Evolutionary conservation across 371 early-diverging fungal species (phyloP), one percentile per base, ranked within the genome.

Genomic region (Rhizopus arrhizus): DNA sequence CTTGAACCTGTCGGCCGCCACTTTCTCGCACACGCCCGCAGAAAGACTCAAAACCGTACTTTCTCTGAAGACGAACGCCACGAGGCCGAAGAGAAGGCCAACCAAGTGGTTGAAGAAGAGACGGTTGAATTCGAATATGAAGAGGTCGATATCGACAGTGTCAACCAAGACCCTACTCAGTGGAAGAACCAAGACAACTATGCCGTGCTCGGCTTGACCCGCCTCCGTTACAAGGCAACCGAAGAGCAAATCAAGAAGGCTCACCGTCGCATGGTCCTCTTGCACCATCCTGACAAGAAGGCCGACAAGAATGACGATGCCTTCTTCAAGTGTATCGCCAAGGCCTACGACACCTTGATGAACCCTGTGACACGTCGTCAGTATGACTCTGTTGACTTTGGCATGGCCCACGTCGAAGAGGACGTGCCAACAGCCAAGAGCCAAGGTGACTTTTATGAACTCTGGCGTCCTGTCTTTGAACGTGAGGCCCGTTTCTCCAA

Each of bases 321-420:
- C 32, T 95, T 95, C 86, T 98, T 97, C 92, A 98, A 98, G 87
- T 98, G 99, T 80, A 90, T 97, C 65, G 95, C 96, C 70, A 96
- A 96, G 84, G 99, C 99, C 16, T 92, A 89, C 72, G 96, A 98
- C 66, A 88, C 95, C 13, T 83, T 99, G 69, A 88, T 90, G 71
- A 95, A 97, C 84, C 91, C 91, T 28, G 87, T 82, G 57, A 91
- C 91, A 75, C 92, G 98, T 72, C 89, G 91, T 56, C 95, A 97
- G 78, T 99, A 91, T 81, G 99, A 99, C 76, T 97, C 98, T 15
- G 90, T 92, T 61, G 98, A 97, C 83, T 88, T 87, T 56, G 82
- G 75, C 62, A 80, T 86, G 74, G 75, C 86, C 15, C 81, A 77
- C 40, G 35, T 78, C n/a, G 75, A 83, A 31, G 71, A 73, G 10